Evolutionary conservation across 306 rosid genomes (phyloP), one percentile per base, ranked within the genome.

Genomic region (Dalbergia oliveri): DNA sequence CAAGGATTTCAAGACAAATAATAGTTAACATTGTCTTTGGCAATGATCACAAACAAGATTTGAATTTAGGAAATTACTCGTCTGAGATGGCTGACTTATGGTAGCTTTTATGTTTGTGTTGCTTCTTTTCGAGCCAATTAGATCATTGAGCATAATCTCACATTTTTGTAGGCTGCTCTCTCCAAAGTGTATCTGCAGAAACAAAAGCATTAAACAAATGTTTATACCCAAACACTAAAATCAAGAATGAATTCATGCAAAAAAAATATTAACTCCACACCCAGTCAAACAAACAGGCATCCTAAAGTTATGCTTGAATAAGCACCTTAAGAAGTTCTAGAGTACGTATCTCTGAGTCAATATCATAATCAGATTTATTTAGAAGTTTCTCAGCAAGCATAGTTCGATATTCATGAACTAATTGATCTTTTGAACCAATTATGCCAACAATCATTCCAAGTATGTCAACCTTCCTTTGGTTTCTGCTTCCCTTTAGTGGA

Each of bases 361-460:
- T 94, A 87, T 94, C 99, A 85, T 91, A 94, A 86, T 93, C 97
- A 53, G 93, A 94, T 86, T 94, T 94, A 80, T 94, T 94, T 33
- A 94, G 87, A 88, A 94, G 97, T 83, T 93, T 94, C 84, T 94
- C 99, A 6, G 99, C 99, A 73, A 94, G 99, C 99, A 94, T 93
- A 60, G 93, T 94, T 79, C 99, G 94, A 84, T 94, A 94, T 83
- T 93, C 97, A 81, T 90, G 93, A 70, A 94, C 99, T 35, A 94
- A 84, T 83, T 94, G 99, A 86, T 94, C 97, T 89, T 94, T 93
- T 50, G 97, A 94, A 83, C 97, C 97, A 65, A 94, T 93, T 79
- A 94, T 91, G 82, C 97, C 88, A 57, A 94, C 99, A 77, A 94
- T 89, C 97, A 94, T 94, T 84, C 97, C 97, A 84, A 94, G 99